Evolutionary conservation across 2,329 filamentous ascomycete species (phyloP), one percentile per base, ranked within the genome.

Genomic region (Sphaceloma murrayae): DNA sequence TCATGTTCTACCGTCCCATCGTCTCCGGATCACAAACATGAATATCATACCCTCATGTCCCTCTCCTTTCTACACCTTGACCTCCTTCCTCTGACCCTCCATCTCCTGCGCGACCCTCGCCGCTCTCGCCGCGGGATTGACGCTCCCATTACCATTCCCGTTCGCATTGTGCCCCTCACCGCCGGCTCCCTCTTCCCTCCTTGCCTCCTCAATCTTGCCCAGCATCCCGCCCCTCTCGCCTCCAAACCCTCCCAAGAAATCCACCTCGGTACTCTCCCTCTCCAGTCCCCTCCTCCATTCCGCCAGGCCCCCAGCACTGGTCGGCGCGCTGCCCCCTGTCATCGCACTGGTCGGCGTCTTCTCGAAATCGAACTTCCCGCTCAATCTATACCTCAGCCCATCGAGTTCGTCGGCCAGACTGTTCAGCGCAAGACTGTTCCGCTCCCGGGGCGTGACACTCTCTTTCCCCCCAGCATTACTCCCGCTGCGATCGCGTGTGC

Each of bases 291-390:
- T 83, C 53, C 85, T 73, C 85, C 85, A 93, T 58, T 84, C 82
- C 8, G 81, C 79, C 32, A 91, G 64, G 54, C 78, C 85, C 58
- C 81, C 80, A 76, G 85, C 53, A 86, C 67, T 17, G 70, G 75
- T 10, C 68, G 31, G 22, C 26, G n/a, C 14, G 9, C 36, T 40
- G 2, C 16, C 21, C 17, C 17, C 13, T 24, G n/a, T 13, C 18
- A 4, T 31, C 19, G 18, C 29, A 11, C 10, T 10, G 29, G 19
- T 44, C 16, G 55, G 4, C 65, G 65, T 7, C 54, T 62, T 22
- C 30, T 94, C 88, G 54, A 93, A 88, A 59, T 95, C 88, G 55
- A 94, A 93, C 42, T 83, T 79, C 57, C 82, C 88, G 63, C 85
- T 94, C 33, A 95, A 68, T 17, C 91, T 82, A 62, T 96, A 95